Conservation (phyloP, 23 red algal genomes). For the Pyropia yezoensis region DNA sequence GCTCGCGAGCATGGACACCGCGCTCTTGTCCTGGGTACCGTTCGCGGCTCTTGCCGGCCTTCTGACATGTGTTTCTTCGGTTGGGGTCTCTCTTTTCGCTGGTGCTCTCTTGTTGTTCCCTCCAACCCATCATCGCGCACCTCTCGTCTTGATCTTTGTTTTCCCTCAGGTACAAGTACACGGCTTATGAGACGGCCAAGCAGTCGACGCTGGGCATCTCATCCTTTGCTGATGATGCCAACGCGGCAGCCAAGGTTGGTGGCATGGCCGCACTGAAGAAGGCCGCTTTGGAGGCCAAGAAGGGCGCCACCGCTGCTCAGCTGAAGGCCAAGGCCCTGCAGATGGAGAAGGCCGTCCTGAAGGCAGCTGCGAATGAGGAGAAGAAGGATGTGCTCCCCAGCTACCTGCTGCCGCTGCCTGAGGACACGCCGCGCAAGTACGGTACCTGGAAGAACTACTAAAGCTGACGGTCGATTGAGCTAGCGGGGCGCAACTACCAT, state of each 20-base stretch:
- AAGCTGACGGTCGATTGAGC: too few species aligned
- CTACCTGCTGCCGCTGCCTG: slow-evolving; percentile 63
- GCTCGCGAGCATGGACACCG: too few species aligned
- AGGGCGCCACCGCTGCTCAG: slow-evolving; percentile 18
- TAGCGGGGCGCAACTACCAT: too few species aligned
- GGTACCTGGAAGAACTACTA: slow-evolving; percentile 69
- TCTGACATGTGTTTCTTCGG: too few species aligned
- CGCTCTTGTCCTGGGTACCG: too few species aligned
- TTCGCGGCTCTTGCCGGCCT: too few species aligned
- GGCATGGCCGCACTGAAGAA: slow-evolving; percentile 40
- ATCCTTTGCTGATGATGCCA: slow-evolving; percentile 56
- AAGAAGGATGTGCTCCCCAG: slow-evolving; percentile 35
- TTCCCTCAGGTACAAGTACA: slow-evolving; percentile 18
- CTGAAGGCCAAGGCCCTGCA: slow-evolving; percentile 28
- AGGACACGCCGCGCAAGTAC: slow-evolving; percentile 52
- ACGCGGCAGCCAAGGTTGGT: slow-evolving; percentile 41
- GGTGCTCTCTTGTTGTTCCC: too few species aligned
- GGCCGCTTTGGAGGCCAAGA: slow-evolving; percentile 25
- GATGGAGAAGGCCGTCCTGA: background rate
- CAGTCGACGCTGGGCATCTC: slow-evolving; percentile 50
- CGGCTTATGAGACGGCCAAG: slow-evolving; percentile 22
- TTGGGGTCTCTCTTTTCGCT: too few species aligned
- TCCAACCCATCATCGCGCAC: too few species aligned
- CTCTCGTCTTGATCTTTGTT: too few species aligned
- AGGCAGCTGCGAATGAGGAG: background rate